phyloP scores from a whole-genome alignment of 805 yeast species.

The Candida hungchunana region DNA sequence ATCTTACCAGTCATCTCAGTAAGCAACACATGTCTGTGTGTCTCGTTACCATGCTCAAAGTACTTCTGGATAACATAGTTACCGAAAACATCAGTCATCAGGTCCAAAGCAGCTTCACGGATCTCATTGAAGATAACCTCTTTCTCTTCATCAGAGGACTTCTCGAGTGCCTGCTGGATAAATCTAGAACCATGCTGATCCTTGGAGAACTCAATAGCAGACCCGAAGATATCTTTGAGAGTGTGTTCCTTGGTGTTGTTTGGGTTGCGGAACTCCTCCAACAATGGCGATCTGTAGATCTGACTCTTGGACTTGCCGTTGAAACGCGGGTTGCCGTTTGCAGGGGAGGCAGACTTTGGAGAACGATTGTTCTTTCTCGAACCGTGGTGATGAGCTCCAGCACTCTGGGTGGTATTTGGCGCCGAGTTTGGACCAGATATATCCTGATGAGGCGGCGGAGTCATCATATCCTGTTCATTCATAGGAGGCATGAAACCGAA shows the following conservation, averaged over 20 bases:
- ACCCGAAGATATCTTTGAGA: slow-evolving; percentile 75
- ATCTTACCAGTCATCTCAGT: slow-evolving; percentile 72
- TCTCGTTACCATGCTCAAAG: slow-evolving; percentile 73
- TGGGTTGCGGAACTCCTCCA: slow-evolving; percentile 74
- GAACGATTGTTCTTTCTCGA: slow-evolving; percentile 21
- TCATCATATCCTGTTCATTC: slow-evolving; percentile 5
- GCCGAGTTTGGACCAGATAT: background rate
- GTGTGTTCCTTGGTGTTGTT: slow-evolving; percentile 56
- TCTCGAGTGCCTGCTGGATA: slow-evolving; percentile 81
- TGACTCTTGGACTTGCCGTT: slow-evolving; percentile 32
- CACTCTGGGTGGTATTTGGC: too few species aligned
- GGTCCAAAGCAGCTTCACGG: slow-evolving; percentile 62
- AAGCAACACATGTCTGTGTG: slow-evolving; percentile 66
- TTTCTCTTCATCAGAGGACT: slow-evolving; percentile 62
- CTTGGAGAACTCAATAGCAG: slow-evolving; percentile 84
- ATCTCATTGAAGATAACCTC: slow-evolving; percentile 83
- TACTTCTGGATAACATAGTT: slow-evolving; percentile 94
- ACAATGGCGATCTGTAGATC: slow-evolving; percentile 68
- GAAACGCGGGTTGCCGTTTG: slow-evolving; percentile 13
- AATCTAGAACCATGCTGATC: slow-evolving; percentile 98
- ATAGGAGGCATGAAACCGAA: slow-evolving; percentile 25
- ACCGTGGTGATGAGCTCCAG: too few species aligned
- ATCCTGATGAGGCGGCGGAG: slow-evolving; percentile 9
- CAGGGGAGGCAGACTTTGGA: slow-evolving; percentile 24
- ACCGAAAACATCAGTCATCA: slow-evolving; percentile 97